Percentiles rank a stretch among this genome's conserved stretches.
phyloP scores from a whole-genome alignment of 2,329 filamentous ascomycete species.

The Xylaria sp. region DNA sequence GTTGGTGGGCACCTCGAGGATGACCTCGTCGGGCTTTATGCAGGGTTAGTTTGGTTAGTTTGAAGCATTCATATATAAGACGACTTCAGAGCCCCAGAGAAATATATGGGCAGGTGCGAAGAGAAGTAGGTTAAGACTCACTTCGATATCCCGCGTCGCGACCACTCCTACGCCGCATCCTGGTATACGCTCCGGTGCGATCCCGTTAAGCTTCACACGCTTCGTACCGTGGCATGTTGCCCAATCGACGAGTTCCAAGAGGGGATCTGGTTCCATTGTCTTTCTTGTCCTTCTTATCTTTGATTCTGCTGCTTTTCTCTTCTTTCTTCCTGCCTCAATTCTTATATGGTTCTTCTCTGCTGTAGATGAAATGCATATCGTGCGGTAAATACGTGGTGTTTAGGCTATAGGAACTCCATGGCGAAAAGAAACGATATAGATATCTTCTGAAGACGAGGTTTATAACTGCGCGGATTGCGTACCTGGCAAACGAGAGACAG shows the following conservation, averaged over 20 bases:
- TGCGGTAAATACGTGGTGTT: background rate
- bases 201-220: conserved; percentile 73
- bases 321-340: background rate
- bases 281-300: background rate
- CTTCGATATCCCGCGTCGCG: conserved; percentile 73
- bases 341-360: background rate
- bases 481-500: background rate
- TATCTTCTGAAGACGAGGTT: background rate
- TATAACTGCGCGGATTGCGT: background rate
- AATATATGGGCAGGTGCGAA: background rate
- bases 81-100: no score
- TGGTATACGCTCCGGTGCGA: conserved; percentile 73
- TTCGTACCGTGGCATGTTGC: conserved; percentile 71
- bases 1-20: conserved; percentile 73
- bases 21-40: conserved; percentile 64
- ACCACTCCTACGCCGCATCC: conserved; percentile 83
- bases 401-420: conserved; percentile 2
- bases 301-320: background rate
- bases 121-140: conserved; percentile 50
- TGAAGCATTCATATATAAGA: background rate
- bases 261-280: conserved; percentile 44
- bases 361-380: background rate
- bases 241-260: conserved; percentile 73
- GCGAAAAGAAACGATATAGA: background rate
- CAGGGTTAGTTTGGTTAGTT: background rate